Evolutionary conservation across 2,329 filamentous ascomycete species (phyloP).

Genomic region (Trichoderma breve): DNA sequence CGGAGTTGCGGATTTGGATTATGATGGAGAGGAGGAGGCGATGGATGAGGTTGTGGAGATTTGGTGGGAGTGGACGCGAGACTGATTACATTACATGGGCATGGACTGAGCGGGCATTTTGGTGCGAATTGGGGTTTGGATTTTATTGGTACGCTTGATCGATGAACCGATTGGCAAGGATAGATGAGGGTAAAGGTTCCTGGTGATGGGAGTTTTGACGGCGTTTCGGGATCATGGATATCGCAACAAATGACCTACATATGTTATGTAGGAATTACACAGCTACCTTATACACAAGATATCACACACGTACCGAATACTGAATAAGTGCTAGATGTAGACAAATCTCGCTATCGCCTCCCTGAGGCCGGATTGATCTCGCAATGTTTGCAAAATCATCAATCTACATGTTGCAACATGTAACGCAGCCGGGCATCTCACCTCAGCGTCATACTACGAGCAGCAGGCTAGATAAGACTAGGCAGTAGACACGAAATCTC

Average conservation of each 20-base stretch:
- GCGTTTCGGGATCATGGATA: background rate
- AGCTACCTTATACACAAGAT: background rate
- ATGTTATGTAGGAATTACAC: too few relatives aligned
- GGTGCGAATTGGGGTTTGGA: background rate
- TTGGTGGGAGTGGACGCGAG: slow-evolving; percentile 39
- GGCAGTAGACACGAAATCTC: background rate
- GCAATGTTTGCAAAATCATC: background rate
- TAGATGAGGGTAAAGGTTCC: background rate
- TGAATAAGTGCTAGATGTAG: too few relatives aligned
- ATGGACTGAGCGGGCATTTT: background rate
- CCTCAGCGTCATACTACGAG: background rate
- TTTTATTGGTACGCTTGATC: background rate
- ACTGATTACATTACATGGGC: background rate
- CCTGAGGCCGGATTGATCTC: background rate
- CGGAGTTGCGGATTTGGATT: background rate
- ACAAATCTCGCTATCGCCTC: background rate
- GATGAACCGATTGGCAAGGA: background rate
- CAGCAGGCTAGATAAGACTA: background rate
- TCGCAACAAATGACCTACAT: too few relatives aligned
- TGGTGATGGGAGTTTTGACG: background rate
- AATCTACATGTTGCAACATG: background rate
- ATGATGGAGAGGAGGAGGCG: slow-evolving; percentile 40
- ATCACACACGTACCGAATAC: background rate
- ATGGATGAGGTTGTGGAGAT: slow-evolving; percentile 50
- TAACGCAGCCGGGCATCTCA: background rate